Evolutionary conservation across 139 green algal species (phyloP), one percentile per base, ranked within the genome.

Genomic region (Tetraselmis chui): DNA sequence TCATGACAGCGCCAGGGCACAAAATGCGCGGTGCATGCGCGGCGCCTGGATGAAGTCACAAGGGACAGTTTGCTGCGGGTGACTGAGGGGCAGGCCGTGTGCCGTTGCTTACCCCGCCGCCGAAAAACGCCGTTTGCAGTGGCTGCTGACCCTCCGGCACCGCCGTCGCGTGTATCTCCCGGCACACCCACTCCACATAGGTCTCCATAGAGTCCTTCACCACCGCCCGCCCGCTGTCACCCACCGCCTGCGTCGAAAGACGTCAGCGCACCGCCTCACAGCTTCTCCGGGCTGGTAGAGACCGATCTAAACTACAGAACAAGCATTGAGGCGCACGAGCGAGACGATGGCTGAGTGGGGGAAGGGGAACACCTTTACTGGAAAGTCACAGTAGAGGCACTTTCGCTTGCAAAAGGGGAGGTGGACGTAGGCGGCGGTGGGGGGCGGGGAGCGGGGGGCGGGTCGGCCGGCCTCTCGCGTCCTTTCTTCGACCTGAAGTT

Each of bases 331-430:
- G 29, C 45, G 78, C 58, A 30, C 78, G 82, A 75, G 58, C 1
- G 75, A 28, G 30, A 90, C 1, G 28, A 78, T 22, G 1, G 84
- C 85, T n/a, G n/a, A 5, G 2, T 32, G 30, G 30, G 11, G 29
- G n/a, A 58, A 29, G 23, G 93, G 94, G 2, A 98, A 88, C 0
- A 91, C 90, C 22, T 90, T 81, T 0, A 98, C 93, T 0, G 96
- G 93, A 80, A 98, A 99, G 88, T 98, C 96, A 84, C 96, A 99
- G 82, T 99, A 99, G 59, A 92, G 91, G 89, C 96, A 99, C 30
- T 95, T 93, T 18, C 92, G 89, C 84, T 96, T 96, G 90, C 96
- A 99, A 85, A 98, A 99, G 0, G 96, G 96, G 29, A 98, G 89
- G 86, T 99, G 96, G 1, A 99, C 83, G 82, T 99, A 99, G 22